Conservation (phyloP, 441 rosid species). For the Mallotus repandus region DNA sequence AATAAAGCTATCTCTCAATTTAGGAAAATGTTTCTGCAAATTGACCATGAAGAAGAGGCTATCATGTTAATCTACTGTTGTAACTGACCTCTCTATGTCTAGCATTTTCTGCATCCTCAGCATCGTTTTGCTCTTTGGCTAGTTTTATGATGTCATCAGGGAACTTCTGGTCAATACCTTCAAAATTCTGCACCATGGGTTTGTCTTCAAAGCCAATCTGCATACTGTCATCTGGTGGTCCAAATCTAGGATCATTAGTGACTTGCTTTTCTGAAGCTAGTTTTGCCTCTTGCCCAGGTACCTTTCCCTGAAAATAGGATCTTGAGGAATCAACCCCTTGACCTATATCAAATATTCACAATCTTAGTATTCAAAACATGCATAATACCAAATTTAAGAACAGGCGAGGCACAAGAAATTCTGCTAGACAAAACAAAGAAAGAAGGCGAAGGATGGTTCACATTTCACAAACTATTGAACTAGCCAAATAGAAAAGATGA, state of each 20-base stretch:
- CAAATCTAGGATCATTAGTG: conserved; percentile 50
- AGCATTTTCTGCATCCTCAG: conserved; percentile 34
- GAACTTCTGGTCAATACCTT: conserved; percentile 31
- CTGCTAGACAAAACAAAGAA: neutral
- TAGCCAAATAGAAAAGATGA: neutral
- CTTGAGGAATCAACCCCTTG: conserved; percentile 66
- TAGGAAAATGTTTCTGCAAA: neutral
- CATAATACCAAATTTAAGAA: too few relatives aligned
- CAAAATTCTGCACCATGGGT: conserved; percentile 21
- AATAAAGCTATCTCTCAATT: too few relatives aligned
- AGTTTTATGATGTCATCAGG: conserved; percentile 27
- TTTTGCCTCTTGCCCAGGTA: conserved; percentile 41
- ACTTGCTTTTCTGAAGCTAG: conserved; percentile 49
- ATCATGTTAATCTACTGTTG: neutral
- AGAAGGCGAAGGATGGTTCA: neutral
- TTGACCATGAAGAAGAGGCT: neutral
- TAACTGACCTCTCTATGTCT: conserved; percentile 37
- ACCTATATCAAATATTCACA: conserved; percentile 43
- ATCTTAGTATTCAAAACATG: neutral
- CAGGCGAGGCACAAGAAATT: neutral
- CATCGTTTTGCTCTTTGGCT: conserved; percentile 30
- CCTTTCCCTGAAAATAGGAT: conserved; percentile 58
- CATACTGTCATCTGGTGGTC: conserved; percentile 38
- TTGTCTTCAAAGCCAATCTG: conserved; percentile 27
- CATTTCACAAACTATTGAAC: neutral